Evolutionary conservation across 2,329 filamentous ascomycete species (phyloP).

Genomic region (Myriosclerotinia curreyana): DNA sequence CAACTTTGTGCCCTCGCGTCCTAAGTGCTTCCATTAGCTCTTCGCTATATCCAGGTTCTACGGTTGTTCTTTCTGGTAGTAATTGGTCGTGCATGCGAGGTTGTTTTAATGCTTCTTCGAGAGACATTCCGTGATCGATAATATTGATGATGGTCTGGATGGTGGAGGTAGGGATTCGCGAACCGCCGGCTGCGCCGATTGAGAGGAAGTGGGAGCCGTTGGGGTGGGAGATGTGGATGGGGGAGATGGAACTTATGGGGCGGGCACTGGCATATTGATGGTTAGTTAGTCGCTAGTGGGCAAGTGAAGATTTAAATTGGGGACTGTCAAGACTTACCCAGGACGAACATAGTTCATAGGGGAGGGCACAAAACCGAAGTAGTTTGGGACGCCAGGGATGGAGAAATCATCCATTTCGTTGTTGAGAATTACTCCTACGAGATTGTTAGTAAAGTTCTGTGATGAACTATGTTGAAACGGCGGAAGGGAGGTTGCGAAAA

Average conservation of each 20-base stretch:
- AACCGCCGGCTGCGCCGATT: constrained; percentile 76
- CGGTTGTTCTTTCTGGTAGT: constrained; percentile 63
- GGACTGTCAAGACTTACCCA: background rate
- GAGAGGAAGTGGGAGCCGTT: constrained; percentile 65
- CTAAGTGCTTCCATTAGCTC: constrained; percentile 60
- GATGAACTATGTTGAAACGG: background rate
- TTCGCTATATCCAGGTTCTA: constrained; percentile 70
- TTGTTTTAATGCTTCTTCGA: constrained; percentile 58
- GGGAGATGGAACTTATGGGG: constrained; percentile 77
- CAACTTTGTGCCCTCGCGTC: constrained; percentile 66
- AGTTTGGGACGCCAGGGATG: constrained; percentile 72
- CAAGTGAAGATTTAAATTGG: background rate
- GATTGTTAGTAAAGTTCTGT: background rate
- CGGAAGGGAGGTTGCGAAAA: background rate
- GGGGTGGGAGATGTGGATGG: constrained; percentile 57
- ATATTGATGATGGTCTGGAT: constrained; percentile 72
- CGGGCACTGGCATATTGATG: constrained; percentile 61
- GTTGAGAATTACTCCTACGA: constrained; percentile 43
- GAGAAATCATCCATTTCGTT: constrained; percentile 75
- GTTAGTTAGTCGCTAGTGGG: background rate
- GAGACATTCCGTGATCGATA: constrained; percentile 60
- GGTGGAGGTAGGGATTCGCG: constrained; percentile 77
- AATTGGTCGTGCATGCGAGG: constrained; percentile 81
- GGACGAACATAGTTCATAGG: constrained; percentile 75
- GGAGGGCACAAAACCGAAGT: constrained; percentile 80